Evolutionary conservation across 2,329 filamentous ascomycete species (phyloP).

Genomic region (Cercospora brassicicola): DNA sequence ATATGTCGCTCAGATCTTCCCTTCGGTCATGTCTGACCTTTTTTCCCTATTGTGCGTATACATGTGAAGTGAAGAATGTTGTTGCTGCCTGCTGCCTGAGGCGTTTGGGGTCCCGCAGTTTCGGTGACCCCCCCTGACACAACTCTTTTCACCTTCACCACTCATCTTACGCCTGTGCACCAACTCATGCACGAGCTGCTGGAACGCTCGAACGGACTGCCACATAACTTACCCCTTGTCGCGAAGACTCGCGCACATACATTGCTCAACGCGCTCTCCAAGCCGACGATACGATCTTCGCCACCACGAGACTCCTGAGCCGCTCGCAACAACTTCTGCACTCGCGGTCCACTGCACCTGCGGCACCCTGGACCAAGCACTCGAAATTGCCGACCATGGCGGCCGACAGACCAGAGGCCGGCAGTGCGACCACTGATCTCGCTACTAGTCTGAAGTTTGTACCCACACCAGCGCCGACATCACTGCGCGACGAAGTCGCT

Average conservation of each 20-base stretch:
- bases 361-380: neutral
- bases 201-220: too few species aligned
- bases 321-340: neutral
- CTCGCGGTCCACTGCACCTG: too few species aligned
- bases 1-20: too few species aligned
- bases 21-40: neutral
- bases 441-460: neutral
- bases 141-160: neutral
- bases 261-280: neutral
- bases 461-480: neutral
- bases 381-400: neutral
- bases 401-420: neutral
- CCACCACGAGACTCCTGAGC: neutral
- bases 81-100: neutral
- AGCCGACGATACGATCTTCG: neutral
- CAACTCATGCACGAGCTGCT: neutral
- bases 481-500: neutral
- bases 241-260: neutral
- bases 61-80: neutral
- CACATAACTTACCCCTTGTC: too few species aligned
- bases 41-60: neutral
- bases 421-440: neutral
- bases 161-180: neutral
- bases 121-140: neutral
- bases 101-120: neutral